Evolutionary conservation across 495 filamentous ascomycete genomes (phyloP).

Genomic region (Penicillium subrubescens): DNA sequence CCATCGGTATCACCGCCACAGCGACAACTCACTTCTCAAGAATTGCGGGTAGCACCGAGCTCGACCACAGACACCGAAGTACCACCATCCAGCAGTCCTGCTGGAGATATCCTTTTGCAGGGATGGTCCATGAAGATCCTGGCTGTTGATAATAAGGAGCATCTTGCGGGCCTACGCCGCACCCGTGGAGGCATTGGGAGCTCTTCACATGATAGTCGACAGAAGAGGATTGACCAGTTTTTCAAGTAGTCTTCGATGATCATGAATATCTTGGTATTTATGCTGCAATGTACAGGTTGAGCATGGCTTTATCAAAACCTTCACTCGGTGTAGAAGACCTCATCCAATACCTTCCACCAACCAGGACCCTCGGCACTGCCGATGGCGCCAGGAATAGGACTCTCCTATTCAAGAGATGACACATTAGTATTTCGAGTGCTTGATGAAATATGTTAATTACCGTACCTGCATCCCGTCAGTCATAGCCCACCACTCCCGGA

Average conservation of each 20-base stretch:
- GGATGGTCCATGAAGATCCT: conserved; percentile 27
- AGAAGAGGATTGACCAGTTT: conserved; percentile 76
- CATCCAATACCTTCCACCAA: conserved; percentile 73
- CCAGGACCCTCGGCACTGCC: conserved; percentile 62
- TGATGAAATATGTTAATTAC: not conserved
- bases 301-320: not conserved
- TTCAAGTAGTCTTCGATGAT: conserved; percentile 51
- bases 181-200: conserved; percentile 74
- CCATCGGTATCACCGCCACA: not conserved
- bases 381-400: conserved; percentile 62
- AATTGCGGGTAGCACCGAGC: not conserved
- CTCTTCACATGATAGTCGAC: conserved; percentile 67
- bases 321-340: conserved; percentile 67
- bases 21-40: not conserved
- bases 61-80: not conserved
- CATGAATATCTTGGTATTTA: not conserved
- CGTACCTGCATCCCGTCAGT: conserved; percentile 71
- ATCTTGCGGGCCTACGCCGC: conserved; percentile 72
- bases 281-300: not conserved
- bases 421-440: not conserved
- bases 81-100: not conserved
- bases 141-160: conserved; percentile 55
- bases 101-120: conserved; percentile 11
- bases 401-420: conserved; percentile 32
- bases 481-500: conserved; percentile 78